Conservation (phyloP, 306 rosid species). For the Cucumis hystrix region DNA sequence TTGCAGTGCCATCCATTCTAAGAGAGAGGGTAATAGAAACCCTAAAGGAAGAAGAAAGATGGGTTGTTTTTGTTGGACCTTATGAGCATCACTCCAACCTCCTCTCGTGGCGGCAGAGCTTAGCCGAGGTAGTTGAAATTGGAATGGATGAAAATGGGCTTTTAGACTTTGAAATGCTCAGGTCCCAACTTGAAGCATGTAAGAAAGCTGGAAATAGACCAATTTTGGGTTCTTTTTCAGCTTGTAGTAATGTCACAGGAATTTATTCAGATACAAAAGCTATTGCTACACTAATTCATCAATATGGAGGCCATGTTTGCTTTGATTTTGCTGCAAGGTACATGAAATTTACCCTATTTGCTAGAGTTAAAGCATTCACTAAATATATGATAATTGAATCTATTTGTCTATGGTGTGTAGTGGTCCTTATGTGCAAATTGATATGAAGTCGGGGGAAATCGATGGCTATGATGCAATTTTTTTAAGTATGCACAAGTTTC, state of each 20-base stretch:
- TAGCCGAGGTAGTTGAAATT: constrained; percentile 69
- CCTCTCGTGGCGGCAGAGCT: constrained; percentile 76
- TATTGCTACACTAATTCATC: constrained; percentile 61
- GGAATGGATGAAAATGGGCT: constrained; percentile 46
- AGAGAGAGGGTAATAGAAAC: constrained; percentile 29
- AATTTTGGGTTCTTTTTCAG: constrained; percentile 73
- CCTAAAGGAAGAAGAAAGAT: constrained; percentile 34
- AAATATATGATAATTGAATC: background rate
- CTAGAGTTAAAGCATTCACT: background rate
- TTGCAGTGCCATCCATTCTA: constrained; percentile 42
- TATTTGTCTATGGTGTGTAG: constrained; percentile 17
- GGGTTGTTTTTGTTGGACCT: constrained; percentile 85
- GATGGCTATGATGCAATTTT: constrained; percentile 68
- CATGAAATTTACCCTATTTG: background rate
- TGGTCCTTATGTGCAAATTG: constrained; percentile 61
- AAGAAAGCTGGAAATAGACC: constrained; percentile 33
- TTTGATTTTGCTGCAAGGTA: constrained; percentile 89
- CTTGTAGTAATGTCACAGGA: constrained; percentile 87
- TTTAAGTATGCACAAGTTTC: constrained; percentile 66
- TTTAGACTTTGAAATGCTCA: constrained; percentile 39
- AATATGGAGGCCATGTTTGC: constrained; percentile 49
- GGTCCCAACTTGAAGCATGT: constrained; percentile 28
- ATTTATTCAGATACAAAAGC: constrained; percentile 45
- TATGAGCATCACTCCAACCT: constrained; percentile 80
- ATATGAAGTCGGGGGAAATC: constrained; percentile 32